These are phyloP conservation scores for Fusarium nodosum DNA, from an alignment of 2,329 filamentous ascomycete species.

Conservation along the genomic window DNA sequence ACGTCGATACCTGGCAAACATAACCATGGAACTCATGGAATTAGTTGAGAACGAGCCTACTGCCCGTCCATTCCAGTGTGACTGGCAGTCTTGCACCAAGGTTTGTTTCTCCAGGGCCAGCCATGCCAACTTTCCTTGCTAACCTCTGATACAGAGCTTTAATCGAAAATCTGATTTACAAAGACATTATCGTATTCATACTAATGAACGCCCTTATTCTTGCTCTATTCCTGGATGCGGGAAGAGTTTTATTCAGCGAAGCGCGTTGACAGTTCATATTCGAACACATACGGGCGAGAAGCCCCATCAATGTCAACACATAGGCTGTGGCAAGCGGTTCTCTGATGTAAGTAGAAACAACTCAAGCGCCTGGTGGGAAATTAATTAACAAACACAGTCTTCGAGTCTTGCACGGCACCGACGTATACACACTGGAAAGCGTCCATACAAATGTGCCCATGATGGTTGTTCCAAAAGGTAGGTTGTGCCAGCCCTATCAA, in stretches of 20 bases:
- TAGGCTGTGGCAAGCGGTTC: slow-evolving; percentile 76
- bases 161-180: slow-evolving; percentile 79
- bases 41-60: slow-evolving; percentile 74
- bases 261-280: slow-evolving; percentile 77
- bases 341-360: slow-evolving; percentile 69
- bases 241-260: slow-evolving; percentile 79
- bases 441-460: slow-evolving; percentile 74
- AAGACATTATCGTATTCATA: slow-evolving; percentile 78
- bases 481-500: slow-evolving; percentile 23
- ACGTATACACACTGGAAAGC: slow-evolving; percentile 75
- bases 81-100: slow-evolving; percentile 73
- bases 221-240: slow-evolving; percentile 72
- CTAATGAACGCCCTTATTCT: slow-evolving; percentile 76
- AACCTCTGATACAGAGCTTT: slow-evolving; percentile 70
- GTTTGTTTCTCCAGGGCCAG: slow-evolving; percentile 56
- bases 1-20: slow-evolving; percentile 14
- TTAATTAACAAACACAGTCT: slow-evolving; percentile 60
- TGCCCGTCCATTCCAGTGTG: slow-evolving; percentile 73
- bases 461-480: slow-evolving; percentile 74
- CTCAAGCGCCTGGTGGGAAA: not conserved
- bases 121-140: slow-evolving; percentile 10
- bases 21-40: slow-evolving; percentile 72
- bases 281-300: slow-evolving; percentile 80
- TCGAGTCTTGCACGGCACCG: slow-evolving; percentile 75
- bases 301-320: slow-evolving; percentile 75